phyloP scores from a whole-genome alignment of 352 stramenopile species.

The Thraustochytrium sp. region DNA sequence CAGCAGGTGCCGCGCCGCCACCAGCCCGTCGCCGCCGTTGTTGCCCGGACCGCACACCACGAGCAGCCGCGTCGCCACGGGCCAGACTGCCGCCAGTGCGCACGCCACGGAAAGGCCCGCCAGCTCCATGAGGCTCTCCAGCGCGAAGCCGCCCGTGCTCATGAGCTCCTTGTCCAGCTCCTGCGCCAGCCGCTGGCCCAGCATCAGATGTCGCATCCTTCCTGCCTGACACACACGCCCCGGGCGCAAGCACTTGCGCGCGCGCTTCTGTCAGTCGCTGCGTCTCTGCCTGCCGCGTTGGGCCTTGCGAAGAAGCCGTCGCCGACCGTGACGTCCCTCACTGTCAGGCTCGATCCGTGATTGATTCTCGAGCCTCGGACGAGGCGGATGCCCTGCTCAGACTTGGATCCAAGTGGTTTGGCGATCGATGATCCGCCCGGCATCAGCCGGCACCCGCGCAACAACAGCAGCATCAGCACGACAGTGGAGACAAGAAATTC shows the following conservation, averaged over 20 bases:
- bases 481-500: no score
- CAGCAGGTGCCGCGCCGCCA: conserved; percentile 92
- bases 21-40: conserved; percentile 97
- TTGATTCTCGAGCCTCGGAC: no score
- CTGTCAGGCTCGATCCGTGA: no score
- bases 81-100: conserved; percentile 71
- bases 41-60: conserved; percentile 94
- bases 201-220: not conserved
- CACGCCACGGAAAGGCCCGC: conserved; percentile 82
- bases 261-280: no score
- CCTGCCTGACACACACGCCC: no score
- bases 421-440: no score
- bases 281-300: no score
- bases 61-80: conserved; percentile 62
- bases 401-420: no score
- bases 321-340: not conserved
- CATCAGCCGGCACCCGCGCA: no score
- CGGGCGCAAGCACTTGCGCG: no score
- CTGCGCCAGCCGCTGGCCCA: conserved; percentile 50
- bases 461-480: no score
- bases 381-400: no score
- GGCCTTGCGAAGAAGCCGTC: not conserved
- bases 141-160: conserved; percentile 73
- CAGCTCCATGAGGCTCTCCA: conserved; percentile 98
- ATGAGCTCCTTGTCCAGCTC: conserved; percentile 82